phyloP scores from a whole-genome alignment of 768 basidiomycete species.

The Naganishia friedmannii region DNA sequence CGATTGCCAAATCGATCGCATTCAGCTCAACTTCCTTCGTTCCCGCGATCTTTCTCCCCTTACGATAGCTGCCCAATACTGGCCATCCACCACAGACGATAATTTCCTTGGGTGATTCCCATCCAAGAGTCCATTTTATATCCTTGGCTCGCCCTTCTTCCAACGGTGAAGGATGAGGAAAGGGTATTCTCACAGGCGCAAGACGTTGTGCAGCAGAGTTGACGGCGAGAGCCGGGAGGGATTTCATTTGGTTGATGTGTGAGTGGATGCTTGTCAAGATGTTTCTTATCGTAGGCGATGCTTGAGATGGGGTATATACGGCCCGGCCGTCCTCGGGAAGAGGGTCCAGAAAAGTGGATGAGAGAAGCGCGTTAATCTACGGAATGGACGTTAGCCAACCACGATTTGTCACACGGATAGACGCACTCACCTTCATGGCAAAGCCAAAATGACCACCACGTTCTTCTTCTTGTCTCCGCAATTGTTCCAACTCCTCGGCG shows the following conservation, averaged over 20 bases:
- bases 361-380: conserved; percentile 47
- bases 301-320: conserved; percentile 29
- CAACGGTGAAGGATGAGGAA: conserved; percentile 66
- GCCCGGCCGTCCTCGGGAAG: conserved; percentile 16
- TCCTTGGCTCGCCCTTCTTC: conserved; percentile 57
- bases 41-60: conserved; percentile 62
- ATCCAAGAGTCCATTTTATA: conserved; percentile 83
- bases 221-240: conserved; percentile 64
- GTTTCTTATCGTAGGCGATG: conserved; percentile 53
- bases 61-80: conserved; percentile 70
- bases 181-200: conserved; percentile 58
- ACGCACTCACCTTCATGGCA: conserved; percentile 25
- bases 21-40: conserved; percentile 60
- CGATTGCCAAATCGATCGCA: conserved; percentile 73
- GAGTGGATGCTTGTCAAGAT: conserved; percentile 74
- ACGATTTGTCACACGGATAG: conserved; percentile 56
- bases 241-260: conserved; percentile 62
- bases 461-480: conserved; percentile 62
- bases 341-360: conserved; percentile 41
- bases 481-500: conserved; percentile 61
- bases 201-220: conserved; percentile 59
- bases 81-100: conserved; percentile 82
- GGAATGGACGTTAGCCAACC: conserved; percentile 72
- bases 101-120: conserved; percentile 72
- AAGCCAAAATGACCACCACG: conserved; percentile 26